These are phyloP conservation scores for Cladosporium velox DNA, from an alignment of 2,329 filamentous ascomycete species.

Conservation along the genomic window DNA sequence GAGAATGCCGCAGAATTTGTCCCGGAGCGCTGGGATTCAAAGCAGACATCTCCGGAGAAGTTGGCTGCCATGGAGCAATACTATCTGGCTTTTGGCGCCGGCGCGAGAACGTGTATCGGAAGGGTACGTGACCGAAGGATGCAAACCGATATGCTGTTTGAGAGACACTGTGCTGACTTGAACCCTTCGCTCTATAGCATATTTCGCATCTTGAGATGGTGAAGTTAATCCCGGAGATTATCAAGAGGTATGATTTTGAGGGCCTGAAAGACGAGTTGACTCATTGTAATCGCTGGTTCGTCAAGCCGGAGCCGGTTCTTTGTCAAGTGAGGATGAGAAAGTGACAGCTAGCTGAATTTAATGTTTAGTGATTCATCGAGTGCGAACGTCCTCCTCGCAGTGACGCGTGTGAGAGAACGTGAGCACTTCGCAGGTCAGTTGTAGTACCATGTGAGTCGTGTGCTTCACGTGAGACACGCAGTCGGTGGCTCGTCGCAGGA, in stretches of 20 bases:
- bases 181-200: neutral
- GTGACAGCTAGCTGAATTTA: neutral
- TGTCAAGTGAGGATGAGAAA: neutral
- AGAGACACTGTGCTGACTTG: no score
- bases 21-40: constrained; percentile 37
- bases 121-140: neutral
- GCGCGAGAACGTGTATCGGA: neutral
- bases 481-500: neutral
- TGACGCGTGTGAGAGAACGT: neutral
- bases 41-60: neutral
- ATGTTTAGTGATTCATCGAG: neutral
- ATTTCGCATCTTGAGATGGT: neutral
- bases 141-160: no score
- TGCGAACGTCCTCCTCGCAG: neutral
- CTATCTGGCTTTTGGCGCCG: neutral
- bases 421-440: neutral
- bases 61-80: neutral
- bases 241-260: neutral
- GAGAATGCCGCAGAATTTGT: constrained; percentile 36
- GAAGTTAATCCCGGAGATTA: neutral
- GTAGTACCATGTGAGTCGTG: neutral
- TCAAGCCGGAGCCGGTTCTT: neutral
- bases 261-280: neutral
- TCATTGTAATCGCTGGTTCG: neutral
- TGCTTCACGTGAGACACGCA: neutral